Evolutionary conservation across 306 rosid genomes (phyloP).

Genomic region (Cicer chorassanicum): DNA sequence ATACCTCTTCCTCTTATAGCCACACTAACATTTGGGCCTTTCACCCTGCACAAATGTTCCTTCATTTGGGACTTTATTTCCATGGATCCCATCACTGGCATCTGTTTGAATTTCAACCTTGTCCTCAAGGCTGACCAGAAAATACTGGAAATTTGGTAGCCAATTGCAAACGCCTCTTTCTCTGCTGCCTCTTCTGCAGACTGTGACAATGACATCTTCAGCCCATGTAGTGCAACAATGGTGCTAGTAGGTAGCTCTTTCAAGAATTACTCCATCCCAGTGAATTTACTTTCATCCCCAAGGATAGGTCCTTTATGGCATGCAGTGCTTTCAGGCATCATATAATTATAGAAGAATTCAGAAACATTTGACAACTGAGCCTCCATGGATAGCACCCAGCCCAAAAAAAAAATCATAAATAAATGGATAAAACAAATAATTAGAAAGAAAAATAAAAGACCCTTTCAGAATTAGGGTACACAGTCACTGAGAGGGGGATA

Average conservation of each 20-base stretch:
- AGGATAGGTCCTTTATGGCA: conserved; percentile 2
- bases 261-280: background rate
- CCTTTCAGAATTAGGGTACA: conserved; percentile 1
- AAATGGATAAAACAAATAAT: background rate
- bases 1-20: background rate
- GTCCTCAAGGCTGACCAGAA: conserved; percentile 8
- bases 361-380: background rate
- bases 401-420: too few species aligned
- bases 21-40: background rate
- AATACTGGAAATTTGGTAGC: background rate
- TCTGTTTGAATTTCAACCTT: conserved; percentile 11
- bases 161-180: background rate
- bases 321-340: background rate
- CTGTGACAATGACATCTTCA: background rate
- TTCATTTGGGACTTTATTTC: background rate
- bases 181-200: background rate
- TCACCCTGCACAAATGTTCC: conserved; percentile 4
- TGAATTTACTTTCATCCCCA: background rate
- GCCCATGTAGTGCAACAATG: background rate
- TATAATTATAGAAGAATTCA: background rate
- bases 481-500: background rate
- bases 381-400: background rate
- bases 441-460: conserved; percentile 7
- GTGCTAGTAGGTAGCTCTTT: background rate
- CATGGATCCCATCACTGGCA: background rate